These are phyloP conservation scores for Chenopodium suecicum DNA, from an alignment of 148 eudicot species.

Conservation along the genomic window DNA sequence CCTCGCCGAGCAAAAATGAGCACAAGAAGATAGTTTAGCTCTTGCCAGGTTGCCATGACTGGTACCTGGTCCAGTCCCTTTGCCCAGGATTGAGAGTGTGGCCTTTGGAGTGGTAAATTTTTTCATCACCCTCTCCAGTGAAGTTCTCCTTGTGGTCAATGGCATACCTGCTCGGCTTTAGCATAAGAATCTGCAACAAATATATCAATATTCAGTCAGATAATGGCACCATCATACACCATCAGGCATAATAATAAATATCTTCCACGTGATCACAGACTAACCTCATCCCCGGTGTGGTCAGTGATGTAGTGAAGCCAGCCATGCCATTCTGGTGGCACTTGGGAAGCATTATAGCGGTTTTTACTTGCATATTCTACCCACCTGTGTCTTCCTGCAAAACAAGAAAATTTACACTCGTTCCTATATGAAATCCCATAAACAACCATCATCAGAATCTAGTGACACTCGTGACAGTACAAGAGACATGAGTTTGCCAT, in stretches of 20 bases:
- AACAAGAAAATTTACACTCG: background rate
- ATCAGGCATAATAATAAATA: background rate
- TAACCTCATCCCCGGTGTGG: slow-evolving; percentile 95
- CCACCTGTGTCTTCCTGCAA: slow-evolving; percentile 95
- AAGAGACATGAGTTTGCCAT: background rate
- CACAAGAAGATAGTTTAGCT: slow-evolving; percentile 25
- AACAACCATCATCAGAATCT: background rate
- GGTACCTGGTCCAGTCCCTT: slow-evolving; percentile 95
- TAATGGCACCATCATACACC: background rate
- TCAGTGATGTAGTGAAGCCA: slow-evolving; percentile 95
- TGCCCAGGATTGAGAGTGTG: slow-evolving; percentile 89
- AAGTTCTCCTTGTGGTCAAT: slow-evolving; percentile 86
- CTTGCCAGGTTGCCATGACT: slow-evolving; percentile 89
- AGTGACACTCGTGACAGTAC: background rate
- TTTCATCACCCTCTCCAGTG: slow-evolving; percentile 86
- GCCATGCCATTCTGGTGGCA: slow-evolving; percentile 99
- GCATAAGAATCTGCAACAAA: slow-evolving; percentile 64
- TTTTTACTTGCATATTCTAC: slow-evolving; percentile 88
- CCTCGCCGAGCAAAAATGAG: background rate
- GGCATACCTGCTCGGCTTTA: slow-evolving; percentile 87
- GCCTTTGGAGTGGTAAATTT: slow-evolving; percentile 95
- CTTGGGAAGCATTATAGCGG: slow-evolving; percentile 97
- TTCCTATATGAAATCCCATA: too few species aligned
- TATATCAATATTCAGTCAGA: background rate
- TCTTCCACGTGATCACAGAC: background rate